A percentile compares a stretch with the other conserved stretches of the same genome.
Conservation (phyloP, 2,329 filamentous ascomycete genomes). For the Fusarium sp. region DNA sequence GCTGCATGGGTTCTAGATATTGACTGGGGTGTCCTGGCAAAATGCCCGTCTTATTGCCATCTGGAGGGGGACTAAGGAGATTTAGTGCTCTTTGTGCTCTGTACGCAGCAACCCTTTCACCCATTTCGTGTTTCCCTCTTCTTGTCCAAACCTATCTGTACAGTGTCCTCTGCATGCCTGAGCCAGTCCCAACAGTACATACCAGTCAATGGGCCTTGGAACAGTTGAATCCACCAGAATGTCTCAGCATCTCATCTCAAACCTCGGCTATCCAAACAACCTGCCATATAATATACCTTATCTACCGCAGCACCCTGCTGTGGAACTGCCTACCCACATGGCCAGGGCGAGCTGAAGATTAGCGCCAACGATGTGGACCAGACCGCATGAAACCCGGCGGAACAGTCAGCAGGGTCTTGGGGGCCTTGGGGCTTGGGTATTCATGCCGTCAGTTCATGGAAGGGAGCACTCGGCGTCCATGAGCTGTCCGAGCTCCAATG, state of each 20-base stretch:
- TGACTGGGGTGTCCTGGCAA: not conserved
- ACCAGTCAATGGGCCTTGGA: not conserved
- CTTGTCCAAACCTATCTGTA: not conserved
- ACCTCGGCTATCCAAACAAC: not conserved
- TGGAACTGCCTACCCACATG: not conserved
- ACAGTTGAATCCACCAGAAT: no score
- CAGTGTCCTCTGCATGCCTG: accelerated
- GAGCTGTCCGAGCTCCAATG: not conserved
- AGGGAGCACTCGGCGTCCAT: not conserved
- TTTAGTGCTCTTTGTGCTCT: not conserved
- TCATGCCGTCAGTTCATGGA: conserved; percentile 1
- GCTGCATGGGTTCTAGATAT: not conserved
- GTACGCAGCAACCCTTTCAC: not conserved
- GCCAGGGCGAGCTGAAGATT: not conserved
- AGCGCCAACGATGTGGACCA: conserved; percentile 9
- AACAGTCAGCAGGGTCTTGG: not conserved
- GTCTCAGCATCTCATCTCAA: not conserved
- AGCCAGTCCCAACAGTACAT: not conserved
- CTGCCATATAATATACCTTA: not conserved
- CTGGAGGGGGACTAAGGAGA: not conserved
- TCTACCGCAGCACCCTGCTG: conserved; percentile 4
- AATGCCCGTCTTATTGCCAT: conserved; percentile 2
- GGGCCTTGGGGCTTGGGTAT: not conserved
- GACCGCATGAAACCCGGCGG: not conserved
- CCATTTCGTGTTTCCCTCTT: not conserved